phyloP scores from a whole-genome alignment of 2,329 filamentous ascomycete species.

The Cordyceps sp. region DNA sequence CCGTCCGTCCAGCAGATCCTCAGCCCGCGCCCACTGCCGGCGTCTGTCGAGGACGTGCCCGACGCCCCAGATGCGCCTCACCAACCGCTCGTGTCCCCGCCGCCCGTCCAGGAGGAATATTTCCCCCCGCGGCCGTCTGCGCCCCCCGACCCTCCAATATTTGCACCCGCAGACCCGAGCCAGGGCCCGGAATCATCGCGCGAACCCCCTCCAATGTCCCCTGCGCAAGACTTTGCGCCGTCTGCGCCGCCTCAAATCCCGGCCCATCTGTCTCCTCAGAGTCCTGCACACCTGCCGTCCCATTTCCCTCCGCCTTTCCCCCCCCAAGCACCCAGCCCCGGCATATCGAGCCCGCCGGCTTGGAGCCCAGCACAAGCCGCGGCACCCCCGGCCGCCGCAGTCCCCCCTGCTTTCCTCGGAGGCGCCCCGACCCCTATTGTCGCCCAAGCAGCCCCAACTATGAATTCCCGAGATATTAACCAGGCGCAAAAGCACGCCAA shows the following conservation, averaged over 20 bases:
- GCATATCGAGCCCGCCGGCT: not conserved
- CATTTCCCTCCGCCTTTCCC: not conserved
- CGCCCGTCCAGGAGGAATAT: conserved; percentile 12
- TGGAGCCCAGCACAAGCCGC: conserved; percentile 1
- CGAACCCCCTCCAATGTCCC: too few relatives aligned
- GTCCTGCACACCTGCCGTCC: not conserved
- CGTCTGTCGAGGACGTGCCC: conserved; percentile 35
- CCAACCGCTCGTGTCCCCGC: conserved; percentile 9
- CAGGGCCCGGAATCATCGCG: too few relatives aligned
- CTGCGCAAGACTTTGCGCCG: not conserved
- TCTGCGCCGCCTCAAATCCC: not conserved
- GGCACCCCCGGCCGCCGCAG: not conserved
- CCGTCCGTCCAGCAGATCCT: conserved; percentile 39
- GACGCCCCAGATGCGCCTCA: conserved; percentile 21
- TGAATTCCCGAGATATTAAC: conserved; percentile 41
- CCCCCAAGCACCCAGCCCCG: not conserved
- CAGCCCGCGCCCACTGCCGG: conserved; percentile 20
- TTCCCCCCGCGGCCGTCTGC: conserved; percentile 11
- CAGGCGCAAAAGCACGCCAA: conserved; percentile 89
- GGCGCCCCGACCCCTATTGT: too few relatives aligned
- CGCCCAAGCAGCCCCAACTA: conserved; percentile 3
- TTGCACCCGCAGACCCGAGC: too few relatives aligned
- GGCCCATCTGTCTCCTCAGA: not conserved
- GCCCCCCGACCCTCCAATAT: conserved; percentile 2
- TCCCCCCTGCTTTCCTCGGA: conserved; percentile 1